Evolutionary conservation across 2,329 filamentous ascomycete genomes (phyloP).

Genomic region (Xylariales sp.): DNA sequence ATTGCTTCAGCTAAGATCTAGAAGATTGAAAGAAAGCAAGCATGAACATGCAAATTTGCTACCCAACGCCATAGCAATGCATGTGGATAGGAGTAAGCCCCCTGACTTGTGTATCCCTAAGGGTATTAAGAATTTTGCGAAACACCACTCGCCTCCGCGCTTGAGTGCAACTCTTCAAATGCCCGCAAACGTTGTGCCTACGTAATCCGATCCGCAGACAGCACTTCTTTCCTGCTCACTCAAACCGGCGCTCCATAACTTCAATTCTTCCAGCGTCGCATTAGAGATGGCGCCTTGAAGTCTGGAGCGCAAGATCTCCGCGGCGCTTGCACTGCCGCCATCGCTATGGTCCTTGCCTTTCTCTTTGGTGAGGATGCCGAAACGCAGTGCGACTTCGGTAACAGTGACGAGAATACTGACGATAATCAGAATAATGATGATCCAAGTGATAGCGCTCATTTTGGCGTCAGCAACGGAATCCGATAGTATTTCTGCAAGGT

Average conservation of each 20-base stretch:
- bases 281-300: slow-evolving; percentile 21
- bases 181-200: slow-evolving; percentile 22
- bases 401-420: slow-evolving; percentile 88
- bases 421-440: slow-evolving; percentile 90
- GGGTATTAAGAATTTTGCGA: no score
- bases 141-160: no score
- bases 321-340: slow-evolving; percentile 1
- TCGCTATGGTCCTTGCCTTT: slow-evolving; percentile 25
- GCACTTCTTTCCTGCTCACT: slow-evolving; percentile 23
- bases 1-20: no score
- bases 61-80: no score
- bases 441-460: slow-evolving; percentile 96
- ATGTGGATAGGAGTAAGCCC: no score
- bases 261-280: slow-evolving; percentile 24
- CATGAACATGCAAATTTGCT: no score
- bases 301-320: slow-evolving; percentile 12
- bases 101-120: no score
- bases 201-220: slow-evolving; percentile 24
- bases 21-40: no score
- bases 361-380: slow-evolving; percentile 60
- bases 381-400: slow-evolving; percentile 81
- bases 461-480: slow-evolving; percentile 91
- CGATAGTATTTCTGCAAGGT: slow-evolving; percentile 89
- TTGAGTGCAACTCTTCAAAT: slow-evolving; percentile 21
- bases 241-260: slow-evolving; percentile 22